A percentile compares a stretch with the other conserved stretches of the same genome.
Evolutionary conservation across 1,284 basidiomycete species (phyloP).

Genomic region (Ustilago shanxiensis): DNA sequence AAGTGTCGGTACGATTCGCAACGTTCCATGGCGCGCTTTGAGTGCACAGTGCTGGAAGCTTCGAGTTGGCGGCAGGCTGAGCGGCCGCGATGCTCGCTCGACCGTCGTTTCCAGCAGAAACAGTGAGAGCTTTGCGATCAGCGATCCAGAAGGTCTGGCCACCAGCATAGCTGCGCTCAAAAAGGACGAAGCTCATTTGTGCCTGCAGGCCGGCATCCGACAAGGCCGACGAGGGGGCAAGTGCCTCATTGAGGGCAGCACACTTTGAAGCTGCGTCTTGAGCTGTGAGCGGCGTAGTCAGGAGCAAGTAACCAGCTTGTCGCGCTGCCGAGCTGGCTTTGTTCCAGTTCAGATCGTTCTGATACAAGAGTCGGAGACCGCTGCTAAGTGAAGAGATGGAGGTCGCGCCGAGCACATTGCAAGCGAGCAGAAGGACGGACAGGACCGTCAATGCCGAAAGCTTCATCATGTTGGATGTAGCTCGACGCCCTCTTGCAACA

Average conservation of each 20-base stretch:
- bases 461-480: slow-evolving; percentile 9
- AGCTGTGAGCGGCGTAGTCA: slow-evolving; percentile 25
- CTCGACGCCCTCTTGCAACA: not conserved
- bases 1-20: slow-evolving; percentile 35
- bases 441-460: slow-evolving; percentile 2
- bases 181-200: slow-evolving; percentile 36
- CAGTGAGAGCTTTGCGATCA: slow-evolving; percentile 13
- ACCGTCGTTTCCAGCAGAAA: slow-evolving; percentile 5
- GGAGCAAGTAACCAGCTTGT: slow-evolving; percentile 52
- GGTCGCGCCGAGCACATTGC: slow-evolving; percentile 11
- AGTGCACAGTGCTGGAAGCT: slow-evolving; percentile 36
- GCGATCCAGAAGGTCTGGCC: slow-evolving; percentile 35
- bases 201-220: slow-evolving; percentile 34
- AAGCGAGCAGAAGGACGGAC: not conserved
- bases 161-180: slow-evolving; percentile 19
- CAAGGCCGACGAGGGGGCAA: slow-evolving; percentile 23
- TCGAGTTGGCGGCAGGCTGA: slow-evolving; percentile 10
- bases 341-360: slow-evolving; percentile 59
- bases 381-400: slow-evolving; percentile 12
- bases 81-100: not conserved
- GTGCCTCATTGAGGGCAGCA: slow-evolving; percentile 36
- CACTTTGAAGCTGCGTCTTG: slow-evolving; percentile 44
- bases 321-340: slow-evolving; percentile 29
- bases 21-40: slow-evolving; percentile 39
- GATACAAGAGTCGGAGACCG: slow-evolving; percentile 51